Conservation (phyloP, 1,139 yeast species). For the Spencermartinsiella ligniputridi region DNA sequence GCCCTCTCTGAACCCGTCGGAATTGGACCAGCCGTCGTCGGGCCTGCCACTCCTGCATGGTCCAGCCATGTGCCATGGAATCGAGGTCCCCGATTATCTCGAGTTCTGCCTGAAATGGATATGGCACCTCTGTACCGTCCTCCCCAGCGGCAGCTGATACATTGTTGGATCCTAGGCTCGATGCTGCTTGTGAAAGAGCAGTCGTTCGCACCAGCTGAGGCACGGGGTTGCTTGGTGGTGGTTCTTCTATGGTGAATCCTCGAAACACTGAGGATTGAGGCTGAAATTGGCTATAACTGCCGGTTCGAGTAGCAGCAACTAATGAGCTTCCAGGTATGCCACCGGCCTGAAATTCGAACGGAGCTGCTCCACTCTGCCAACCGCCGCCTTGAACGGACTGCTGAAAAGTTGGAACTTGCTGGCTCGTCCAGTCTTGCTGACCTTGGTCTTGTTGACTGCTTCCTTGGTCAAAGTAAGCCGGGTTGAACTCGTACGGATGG, state of each 20-base stretch:
- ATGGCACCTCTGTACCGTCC: constrained; percentile 11
- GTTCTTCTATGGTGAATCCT: not conserved
- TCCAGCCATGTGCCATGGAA: constrained; percentile 33
- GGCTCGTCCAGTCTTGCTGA: constrained; percentile 2
- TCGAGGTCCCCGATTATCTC: constrained; percentile 35
- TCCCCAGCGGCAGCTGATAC: constrained; percentile 14
- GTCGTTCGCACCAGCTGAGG: constrained; percentile 30
- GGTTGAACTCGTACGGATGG: not conserved
- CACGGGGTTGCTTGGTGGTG: constrained; percentile 6
- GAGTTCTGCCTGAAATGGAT: constrained; percentile 27
- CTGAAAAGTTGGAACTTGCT: not conserved
- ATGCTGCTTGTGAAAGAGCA: constrained; percentile 29
- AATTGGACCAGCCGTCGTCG: constrained; percentile 35
- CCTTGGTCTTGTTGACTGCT: not conserved
- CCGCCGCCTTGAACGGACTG: too few relatives aligned
- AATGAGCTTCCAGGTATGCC: too few relatives aligned
- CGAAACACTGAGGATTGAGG: not conserved
- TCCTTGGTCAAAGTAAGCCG: constrained; percentile 1
- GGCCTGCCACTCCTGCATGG: constrained; percentile 30
- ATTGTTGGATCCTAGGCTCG: constrained; percentile 21
- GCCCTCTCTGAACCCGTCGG: constrained; percentile 34
- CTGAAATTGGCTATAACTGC: not conserved
- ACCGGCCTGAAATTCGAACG: too few relatives aligned
- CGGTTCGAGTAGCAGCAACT: too few relatives aligned
- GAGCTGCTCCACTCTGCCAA: too few relatives aligned